Percentiles rank a stretch among this genome's conserved stretches.
Conservation (phyloP, 306 rosid genomes). For the Comarum palustre region DNA sequence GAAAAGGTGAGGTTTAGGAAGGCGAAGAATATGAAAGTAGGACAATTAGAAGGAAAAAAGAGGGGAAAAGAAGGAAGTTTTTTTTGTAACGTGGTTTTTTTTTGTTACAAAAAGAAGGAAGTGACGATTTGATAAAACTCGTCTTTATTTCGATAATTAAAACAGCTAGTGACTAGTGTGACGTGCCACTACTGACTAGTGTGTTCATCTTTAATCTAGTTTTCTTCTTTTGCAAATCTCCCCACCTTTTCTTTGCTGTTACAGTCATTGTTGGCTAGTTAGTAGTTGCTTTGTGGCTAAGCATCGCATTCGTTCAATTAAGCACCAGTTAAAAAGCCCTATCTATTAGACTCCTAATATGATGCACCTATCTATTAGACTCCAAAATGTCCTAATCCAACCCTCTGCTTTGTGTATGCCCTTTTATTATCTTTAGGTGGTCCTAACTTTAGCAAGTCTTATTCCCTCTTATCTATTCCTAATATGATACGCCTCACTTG, state of each 20-base stretch:
- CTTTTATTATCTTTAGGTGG: slow-evolving; percentile 5
- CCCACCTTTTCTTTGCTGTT: background rate
- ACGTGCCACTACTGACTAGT: too few species aligned
- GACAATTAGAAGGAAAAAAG: slow-evolving; percentile 24
- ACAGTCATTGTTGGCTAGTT: background rate
- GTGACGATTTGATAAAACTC: too few species aligned
- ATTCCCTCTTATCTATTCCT: background rate
- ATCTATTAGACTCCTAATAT: too few species aligned
- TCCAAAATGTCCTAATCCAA: background rate
- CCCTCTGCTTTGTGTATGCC: background rate
- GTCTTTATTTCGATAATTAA: too few species aligned
- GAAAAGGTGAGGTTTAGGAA: slow-evolving; percentile 9
- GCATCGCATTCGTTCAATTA: slow-evolving; percentile 1
- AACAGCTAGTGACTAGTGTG: too few species aligned
- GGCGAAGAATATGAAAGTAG: slow-evolving; percentile 22
- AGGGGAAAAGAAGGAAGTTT: too few species aligned
- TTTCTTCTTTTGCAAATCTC: slow-evolving; percentile 12
- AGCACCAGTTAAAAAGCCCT: background rate
- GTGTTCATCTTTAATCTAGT: background rate
- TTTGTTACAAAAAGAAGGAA: too few species aligned
- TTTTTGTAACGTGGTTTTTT: too few species aligned
- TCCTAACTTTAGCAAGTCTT: too few species aligned
- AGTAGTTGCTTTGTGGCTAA: slow-evolving; percentile 28
- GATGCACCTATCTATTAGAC: too few species aligned
- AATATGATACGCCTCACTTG: background rate